Evolutionary conservation across 768 basidiomycete genomes (phyloP).

Genomic region (Phylloporus sp.): DNA sequence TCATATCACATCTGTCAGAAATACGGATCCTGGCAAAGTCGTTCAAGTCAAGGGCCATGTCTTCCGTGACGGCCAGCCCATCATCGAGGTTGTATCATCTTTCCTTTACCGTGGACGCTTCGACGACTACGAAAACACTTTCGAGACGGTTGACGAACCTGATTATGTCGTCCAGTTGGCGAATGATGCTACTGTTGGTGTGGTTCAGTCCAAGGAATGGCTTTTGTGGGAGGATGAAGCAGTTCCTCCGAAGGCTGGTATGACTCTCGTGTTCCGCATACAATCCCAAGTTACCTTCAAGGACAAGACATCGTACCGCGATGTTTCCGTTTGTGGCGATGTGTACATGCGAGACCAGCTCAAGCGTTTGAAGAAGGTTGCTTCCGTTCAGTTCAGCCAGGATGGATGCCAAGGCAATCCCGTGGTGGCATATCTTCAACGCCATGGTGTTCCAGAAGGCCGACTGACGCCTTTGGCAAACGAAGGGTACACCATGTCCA

Average conservation of each 20-base stretch:
- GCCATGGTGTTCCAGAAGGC: slow-evolving; percentile 81
- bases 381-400: slow-evolving; percentile 78
- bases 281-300: slow-evolving; percentile 87
- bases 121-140: slow-evolving; percentile 92
- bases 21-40: slow-evolving; percentile 87
- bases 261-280: slow-evolving; percentile 84
- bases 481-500: slow-evolving; percentile 83
- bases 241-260: slow-evolving; percentile 73
- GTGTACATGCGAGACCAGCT: slow-evolving; percentile 86
- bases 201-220: slow-evolving; percentile 96
- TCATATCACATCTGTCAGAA: slow-evolving; percentile 83
- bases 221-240: slow-evolving; percentile 90
- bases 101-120: slow-evolving; percentile 98
- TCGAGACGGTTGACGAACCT: slow-evolving; percentile 86
- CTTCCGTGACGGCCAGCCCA: slow-evolving; percentile 67
- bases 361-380: slow-evolving; percentile 86
- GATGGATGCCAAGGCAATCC: slow-evolving; percentile 92
- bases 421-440: slow-evolving; percentile 87
- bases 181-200: slow-evolving; percentile 79
- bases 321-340: slow-evolving; percentile 78
- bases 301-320: slow-evolving; percentile 80
- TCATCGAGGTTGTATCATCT: slow-evolving; percentile 90
- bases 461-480: slow-evolving; percentile 72
- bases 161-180: slow-evolving; percentile 78
- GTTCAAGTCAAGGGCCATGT: slow-evolving; percentile 88